Evolutionary conservation across 108 stramenopile genomes (phyloP).

Genomic region (Nitzschia palea): DNA sequence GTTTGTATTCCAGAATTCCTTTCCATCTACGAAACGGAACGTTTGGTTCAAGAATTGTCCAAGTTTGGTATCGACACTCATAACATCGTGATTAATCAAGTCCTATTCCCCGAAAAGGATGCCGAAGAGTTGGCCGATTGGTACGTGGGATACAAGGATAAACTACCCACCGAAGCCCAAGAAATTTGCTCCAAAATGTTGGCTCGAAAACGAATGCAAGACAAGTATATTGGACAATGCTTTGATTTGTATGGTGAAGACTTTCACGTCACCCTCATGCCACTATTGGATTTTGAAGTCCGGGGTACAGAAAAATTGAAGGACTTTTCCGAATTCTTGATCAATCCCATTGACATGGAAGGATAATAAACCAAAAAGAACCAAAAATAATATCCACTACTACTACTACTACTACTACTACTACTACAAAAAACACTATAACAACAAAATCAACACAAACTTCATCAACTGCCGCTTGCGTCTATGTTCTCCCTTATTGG

Average conservation of each 20-base stretch:
- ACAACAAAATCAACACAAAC: too few relatives aligned
- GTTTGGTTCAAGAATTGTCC: constrained; percentile 98
- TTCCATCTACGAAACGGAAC: constrained; percentile 99
- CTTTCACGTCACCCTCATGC: constrained; percentile 98
- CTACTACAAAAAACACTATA: too few relatives aligned
- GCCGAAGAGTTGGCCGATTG: constrained; percentile 94
- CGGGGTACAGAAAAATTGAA: constrained; percentile 87
- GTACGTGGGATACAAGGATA: constrained; percentile 81
- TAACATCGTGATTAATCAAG: constrained; percentile 99
- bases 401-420: too few relatives aligned
- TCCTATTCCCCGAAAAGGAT: constrained; percentile 98
- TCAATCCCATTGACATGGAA: constrained; percentile 89
- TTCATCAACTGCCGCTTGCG: too few relatives aligned
- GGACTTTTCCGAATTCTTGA: constrained; percentile 85
- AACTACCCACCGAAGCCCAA: constrained; percentile 84
- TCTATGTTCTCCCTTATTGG: too few relatives aligned
- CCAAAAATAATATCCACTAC: too few relatives aligned
- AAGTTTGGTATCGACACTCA: constrained; percentile 98
- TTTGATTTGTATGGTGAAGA: constrained; percentile 98
- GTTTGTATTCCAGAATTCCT: constrained; percentile 99
- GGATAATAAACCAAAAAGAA: too few relatives aligned
- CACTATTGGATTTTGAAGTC: constrained; percentile 97
- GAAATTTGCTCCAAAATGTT: constrained; percentile 96
- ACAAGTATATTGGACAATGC: constrained; percentile 99
- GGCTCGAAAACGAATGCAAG: constrained; percentile 99